Evolutionary conservation across 2,329 filamentous ascomycete species (phyloP).

Genomic region (Sporothrix brasiliensis): DNA sequence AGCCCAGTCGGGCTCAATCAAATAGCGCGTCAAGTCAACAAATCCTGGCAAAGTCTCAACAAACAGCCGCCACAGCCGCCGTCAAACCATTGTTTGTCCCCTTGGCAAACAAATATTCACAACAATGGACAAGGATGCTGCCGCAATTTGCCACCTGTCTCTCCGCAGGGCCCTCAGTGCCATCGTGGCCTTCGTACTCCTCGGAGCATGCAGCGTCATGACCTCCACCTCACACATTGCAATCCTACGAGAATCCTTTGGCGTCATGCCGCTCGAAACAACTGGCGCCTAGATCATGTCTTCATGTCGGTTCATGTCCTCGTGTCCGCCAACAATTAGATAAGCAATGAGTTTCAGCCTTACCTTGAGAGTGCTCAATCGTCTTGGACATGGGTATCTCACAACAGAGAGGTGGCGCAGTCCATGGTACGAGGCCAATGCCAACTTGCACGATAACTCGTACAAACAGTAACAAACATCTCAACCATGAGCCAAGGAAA

Average conservation of each 20-base stretch:
- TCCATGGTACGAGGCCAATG: too few relatives aligned
- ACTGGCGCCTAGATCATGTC: background rate
- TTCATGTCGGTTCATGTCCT: background rate
- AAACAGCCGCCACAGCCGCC: conserved; percentile 15
- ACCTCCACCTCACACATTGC: background rate
- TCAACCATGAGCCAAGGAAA: too few relatives aligned
- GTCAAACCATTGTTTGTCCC: background rate
- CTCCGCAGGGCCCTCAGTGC: background rate
- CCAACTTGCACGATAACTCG: too few relatives aligned
- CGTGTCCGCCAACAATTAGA: background rate
- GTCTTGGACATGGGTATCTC: too few relatives aligned
- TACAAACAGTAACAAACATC: too few relatives aligned
- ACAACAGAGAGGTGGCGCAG: too few relatives aligned
- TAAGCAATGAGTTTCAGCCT: background rate
- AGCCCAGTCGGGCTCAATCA: background rate
- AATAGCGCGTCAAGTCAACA: background rate
- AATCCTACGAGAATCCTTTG: background rate
- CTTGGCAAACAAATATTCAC: background rate
- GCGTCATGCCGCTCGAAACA: background rate
- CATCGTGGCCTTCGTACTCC: background rate
- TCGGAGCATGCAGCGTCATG: background rate
- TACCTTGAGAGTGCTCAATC: too few relatives aligned
- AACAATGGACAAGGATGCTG: background rate
- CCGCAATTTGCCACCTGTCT: background rate
- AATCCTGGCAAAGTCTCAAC: background rate